Evolutionary conservation across 306 rosid genomes (phyloP).

Genomic region (Prunus mume): DNA sequence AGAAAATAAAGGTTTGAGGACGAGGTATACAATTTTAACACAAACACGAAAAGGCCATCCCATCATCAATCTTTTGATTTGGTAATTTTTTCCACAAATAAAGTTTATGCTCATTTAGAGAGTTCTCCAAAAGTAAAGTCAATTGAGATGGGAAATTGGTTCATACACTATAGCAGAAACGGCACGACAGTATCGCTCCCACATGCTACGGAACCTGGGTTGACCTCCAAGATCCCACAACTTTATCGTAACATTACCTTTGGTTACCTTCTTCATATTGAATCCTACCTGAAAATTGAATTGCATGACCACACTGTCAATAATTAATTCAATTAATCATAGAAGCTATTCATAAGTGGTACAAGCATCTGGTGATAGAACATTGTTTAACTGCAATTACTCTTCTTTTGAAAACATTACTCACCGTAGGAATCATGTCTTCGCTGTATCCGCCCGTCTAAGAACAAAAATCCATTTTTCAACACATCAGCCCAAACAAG

Average conservation of each 20-base stretch:
- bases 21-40: not conserved
- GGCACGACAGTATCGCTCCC: constrained; percentile 93
- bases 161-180: constrained; percentile 91
- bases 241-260: constrained; percentile 89
- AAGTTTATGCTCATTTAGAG: not conserved
- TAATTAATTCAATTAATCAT: constrained; percentile 7
- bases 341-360: not conserved
- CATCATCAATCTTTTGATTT: not conserved
- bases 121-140: not conserved
- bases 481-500: constrained; percentile 14
- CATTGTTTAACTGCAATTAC: not conserved
- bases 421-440: constrained; percentile 94
- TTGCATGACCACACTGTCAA: not conserved
- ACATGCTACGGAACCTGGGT: constrained; percentile 96
- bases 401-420: constrained; percentile 21
- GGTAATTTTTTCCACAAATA: not conserved
- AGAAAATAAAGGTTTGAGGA: too few species aligned
- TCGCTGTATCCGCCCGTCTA: constrained; percentile 96
- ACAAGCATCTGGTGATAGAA: constrained; percentile 15
- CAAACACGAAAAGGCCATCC: not conserved
- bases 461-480: not conserved
- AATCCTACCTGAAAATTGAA: constrained; percentile 76
- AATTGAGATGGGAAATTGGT: constrained; percentile 22
- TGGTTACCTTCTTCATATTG: constrained; percentile 89
- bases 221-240: constrained; percentile 99